These are phyloP conservation scores for Pythium monospermum DNA, from an alignment of 352 stramenopile genomes.

Conservation along the genomic window DNA sequence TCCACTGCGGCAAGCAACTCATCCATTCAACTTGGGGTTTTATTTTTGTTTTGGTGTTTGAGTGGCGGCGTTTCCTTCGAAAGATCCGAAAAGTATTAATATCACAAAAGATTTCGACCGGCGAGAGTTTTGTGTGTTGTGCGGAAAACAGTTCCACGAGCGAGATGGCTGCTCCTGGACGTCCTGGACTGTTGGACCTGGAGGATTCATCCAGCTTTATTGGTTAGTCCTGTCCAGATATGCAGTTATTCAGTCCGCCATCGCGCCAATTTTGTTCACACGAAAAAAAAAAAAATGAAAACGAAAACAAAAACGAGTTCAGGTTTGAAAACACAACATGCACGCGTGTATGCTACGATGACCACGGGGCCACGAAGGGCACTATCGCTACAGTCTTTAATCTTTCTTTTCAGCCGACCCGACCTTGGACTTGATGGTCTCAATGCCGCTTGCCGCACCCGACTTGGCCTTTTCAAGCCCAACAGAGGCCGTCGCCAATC, in stretches of 20 bases:
- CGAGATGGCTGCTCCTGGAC: too few species aligned
- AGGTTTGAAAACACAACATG: neutral
- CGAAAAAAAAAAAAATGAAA: neutral
- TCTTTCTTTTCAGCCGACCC: conserved; percentile 56
- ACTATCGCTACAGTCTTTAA: conserved; percentile 7
- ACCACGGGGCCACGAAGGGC: neutral
- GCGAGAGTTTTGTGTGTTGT: too few species aligned
- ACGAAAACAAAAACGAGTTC: too few species aligned
- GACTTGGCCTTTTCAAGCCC: conserved; percentile 81
- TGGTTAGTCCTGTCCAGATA: too few species aligned
- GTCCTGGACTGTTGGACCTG: too few species aligned
- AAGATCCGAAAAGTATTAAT: too few species aligned
- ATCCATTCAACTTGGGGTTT: conserved; percentile 5
- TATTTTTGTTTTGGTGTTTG: neutral
- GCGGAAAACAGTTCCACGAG: too few species aligned
- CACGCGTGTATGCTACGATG: neutral
- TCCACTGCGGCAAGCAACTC: conserved; percentile 4
- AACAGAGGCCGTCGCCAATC: conserved; percentile 44
- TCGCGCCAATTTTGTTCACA: too few species aligned
- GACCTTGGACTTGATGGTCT: conserved; percentile 79
- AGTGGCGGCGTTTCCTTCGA: too few species aligned
- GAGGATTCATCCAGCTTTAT: too few species aligned
- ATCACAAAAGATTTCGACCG: too few species aligned
- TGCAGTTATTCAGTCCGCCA: too few species aligned
- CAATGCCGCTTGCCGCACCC: conserved; percentile 52